Percentiles rank a stretch among this genome's conserved stretches.
Evolutionary conservation across 345 rosid genomes (phyloP).

Genomic region (Orychophragmus violaceus): DNA sequence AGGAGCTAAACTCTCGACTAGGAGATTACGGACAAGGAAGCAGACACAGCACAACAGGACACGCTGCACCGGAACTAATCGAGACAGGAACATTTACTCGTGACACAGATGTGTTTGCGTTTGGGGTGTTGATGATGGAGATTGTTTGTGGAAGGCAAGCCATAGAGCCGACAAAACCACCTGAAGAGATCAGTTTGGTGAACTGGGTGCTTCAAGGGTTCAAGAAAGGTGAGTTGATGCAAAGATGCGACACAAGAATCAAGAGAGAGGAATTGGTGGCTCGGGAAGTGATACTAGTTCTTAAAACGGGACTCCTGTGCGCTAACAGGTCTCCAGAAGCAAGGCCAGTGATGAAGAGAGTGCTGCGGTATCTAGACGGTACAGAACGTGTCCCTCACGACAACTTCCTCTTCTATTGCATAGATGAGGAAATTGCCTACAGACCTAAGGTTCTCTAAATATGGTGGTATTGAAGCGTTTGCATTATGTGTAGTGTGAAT

Average conservation of each 20-base stretch:
- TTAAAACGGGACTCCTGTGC: slow-evolving; percentile 36
- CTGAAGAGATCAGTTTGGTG: slow-evolving; percentile 29
- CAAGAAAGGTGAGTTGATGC: slow-evolving; percentile 23
- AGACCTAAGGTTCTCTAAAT: background rate
- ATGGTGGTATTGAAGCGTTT: too few relatives aligned
- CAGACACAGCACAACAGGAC: background rate
- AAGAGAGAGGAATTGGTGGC: slow-evolving; percentile 17
- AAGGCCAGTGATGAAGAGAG: slow-evolving; percentile 30
- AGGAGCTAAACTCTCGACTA: background rate
- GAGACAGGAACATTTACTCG: background rate
- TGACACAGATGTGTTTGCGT: slow-evolving; percentile 38
- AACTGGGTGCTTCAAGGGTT: slow-evolving; percentile 36
- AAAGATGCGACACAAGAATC: slow-evolving; percentile 27
- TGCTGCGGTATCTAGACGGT: slow-evolving; percentile 31
- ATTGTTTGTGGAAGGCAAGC: slow-evolving; percentile 43
- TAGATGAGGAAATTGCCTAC: too few relatives aligned
- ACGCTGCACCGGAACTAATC: background rate
- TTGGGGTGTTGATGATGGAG: slow-evolving; percentile 44
- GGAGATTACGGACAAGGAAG: background rate
- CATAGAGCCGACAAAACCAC: slow-evolving; percentile 21
- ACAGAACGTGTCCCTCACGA: slow-evolving; percentile 20
- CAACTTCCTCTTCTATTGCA: background rate
- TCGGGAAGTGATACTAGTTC: slow-evolving; percentile 31
- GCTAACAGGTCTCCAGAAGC: slow-evolving; percentile 9
- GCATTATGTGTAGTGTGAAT: background rate